Evolutionary conservation across 1,284 basidiomycete genomes (phyloP), one percentile per base, ranked within the genome.

Genomic region (Puccinia sorghi): DNA sequence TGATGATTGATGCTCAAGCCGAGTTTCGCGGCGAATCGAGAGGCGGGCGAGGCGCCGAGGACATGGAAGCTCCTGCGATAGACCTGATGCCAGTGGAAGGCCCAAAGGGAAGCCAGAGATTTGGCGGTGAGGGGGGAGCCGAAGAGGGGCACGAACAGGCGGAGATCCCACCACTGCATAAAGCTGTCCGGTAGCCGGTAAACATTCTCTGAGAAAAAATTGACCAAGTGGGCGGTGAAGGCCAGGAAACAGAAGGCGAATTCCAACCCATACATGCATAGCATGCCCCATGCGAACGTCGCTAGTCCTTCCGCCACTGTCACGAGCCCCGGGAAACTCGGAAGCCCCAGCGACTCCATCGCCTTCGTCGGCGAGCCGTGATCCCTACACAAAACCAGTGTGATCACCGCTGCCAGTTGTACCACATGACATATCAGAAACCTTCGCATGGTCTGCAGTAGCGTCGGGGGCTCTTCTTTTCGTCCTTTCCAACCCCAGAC

Each of bases 21-120:
- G 11, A 77, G 54, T 50, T 57, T 59, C 1, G 22, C 25, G n/a
- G 75, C 48, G 20, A 70, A 11, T 3, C 50, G n/a, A 66, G 41
- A 43, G 17, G 50, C 41, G 2, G 75, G 75, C 4, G 41, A 5
- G n/a, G 39, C 39, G 25, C 74, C 74, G 13, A 66, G 13, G 48
- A 50, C 20, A 13, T 59, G 22, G 25, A 69, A 69, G 22, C 54
- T 43, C 20, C 74, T 39, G 41, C 74, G 63, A 69, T 67, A 77
- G 25, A 70, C 27, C 20, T 67, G 74, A 82, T 89, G 88, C 88
- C 84, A 90, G 59, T 78, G 86, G 84, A 80, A 83, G 80, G 79
- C 85, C 88, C 88, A 89, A 80, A 88, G 87, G 9, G 88, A 86
- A 46, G 84, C 84, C 39, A 89, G 81, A 2, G 88, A 88, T 4